Percentiles rank a stretch among this genome's conserved stretches.
Conservation (phyloP, 2,329 filamentous ascomycete species). For the Botrytis aclada region DNA sequence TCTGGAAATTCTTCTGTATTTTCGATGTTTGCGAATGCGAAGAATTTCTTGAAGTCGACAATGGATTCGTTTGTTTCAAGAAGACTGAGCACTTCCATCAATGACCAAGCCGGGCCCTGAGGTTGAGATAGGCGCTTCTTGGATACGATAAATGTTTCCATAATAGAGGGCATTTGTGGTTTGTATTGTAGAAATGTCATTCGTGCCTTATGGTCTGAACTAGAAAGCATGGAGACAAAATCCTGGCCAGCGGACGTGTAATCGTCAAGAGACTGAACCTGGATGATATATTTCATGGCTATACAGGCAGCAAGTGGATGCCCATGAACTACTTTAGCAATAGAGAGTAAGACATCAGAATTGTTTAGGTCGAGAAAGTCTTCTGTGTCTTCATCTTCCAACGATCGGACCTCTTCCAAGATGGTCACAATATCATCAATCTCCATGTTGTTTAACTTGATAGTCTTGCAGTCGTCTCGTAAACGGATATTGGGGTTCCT, state of each 20-base stretch:
- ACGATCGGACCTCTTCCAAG: background rate
- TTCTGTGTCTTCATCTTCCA: background rate
- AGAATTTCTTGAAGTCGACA: constrained; percentile 2
- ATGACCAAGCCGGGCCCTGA: background rate
- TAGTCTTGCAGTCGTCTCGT: background rate
- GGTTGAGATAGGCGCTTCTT: background rate
- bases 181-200: background rate
- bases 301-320: background rate
- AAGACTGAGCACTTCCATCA: background rate
- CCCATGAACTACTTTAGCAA: background rate
- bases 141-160: constrained; percentile 10
- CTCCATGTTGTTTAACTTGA: background rate
- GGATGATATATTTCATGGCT: constrained; percentile 12
- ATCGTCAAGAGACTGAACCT: background rate
- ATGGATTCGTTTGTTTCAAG: background rate
- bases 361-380: background rate
- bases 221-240: constrained; percentile 4
- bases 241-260: background rate
- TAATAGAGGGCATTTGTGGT: background rate
- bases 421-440: background rate
- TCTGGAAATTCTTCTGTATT: background rate
- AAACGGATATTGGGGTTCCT: background rate
- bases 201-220: background rate
- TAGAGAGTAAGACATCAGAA: background rate
- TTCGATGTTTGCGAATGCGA: background rate